Evolutionary conservation across 371 early-diverging fungal species (phyloP), one percentile per base, ranked within the genome.

Genomic region (Mucor velutinosus): DNA sequence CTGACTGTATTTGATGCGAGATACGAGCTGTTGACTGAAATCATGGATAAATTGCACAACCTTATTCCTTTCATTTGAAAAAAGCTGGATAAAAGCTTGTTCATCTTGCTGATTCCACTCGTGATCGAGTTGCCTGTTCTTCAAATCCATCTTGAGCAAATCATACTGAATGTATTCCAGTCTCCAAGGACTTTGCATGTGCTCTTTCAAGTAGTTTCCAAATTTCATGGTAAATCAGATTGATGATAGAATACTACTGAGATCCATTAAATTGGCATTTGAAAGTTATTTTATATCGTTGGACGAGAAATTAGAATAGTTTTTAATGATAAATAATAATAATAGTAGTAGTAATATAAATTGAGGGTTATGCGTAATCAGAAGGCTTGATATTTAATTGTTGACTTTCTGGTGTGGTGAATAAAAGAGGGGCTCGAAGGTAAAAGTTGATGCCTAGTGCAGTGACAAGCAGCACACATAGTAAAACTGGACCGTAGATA

Each of bases 51-150:
- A 96, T 35, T 85, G 79, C 35, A 87, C 85, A 39, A 93, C 93
- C 85, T 94, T 94, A 63, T 89, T 91, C 30, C 94, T 85, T 75
- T 96, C 96, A 23, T 86, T 77, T 39, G 89, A 88, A n/a, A 94
- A 76, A 19, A 79, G 62, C 58, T 87, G 84, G 17, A 92, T 81
- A 77, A 96, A 95, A 32, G 88, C 84, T 7, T 75, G 75, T 70
- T 96, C 96, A 58, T 91, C 89, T n/a, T 77, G 74, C 15, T 80
- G 83, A 23, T 86, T 81, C 75, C 89, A 91, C 14, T 61, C 68
- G 17, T 71, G 69, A 60, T 71, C 61, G 19, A 72, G 41, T 37
- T 75, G 77, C 11, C 74, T 66, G 17, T 55, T 58, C 56, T 80
- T 78, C 23, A 80, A 49, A 7, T 74, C 69, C 39, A 58, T 43